Percentiles rank a stretch among this genome's conserved stretches.
Conservation (phyloP, 2,329 filamentous ascomycete genomes). For the Sphaceloma murrayae region DNA sequence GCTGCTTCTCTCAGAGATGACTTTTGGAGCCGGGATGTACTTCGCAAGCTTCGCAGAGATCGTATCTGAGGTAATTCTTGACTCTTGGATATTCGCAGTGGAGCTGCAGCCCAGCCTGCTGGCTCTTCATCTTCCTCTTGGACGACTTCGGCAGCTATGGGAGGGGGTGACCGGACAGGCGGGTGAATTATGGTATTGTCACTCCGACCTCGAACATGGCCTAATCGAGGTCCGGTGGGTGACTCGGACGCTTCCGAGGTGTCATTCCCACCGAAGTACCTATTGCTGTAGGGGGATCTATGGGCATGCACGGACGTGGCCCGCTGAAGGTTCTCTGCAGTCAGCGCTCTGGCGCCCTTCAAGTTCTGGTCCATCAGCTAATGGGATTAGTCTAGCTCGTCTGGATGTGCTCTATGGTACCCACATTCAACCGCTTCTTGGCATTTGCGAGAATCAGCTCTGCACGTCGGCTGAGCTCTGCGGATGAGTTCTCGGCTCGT, state of each 20-base stretch:
- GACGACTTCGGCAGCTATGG: constrained; percentile 1
- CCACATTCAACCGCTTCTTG: constrained; percentile 73
- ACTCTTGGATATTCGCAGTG: constrained; percentile 12
- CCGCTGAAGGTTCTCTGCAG: constrained; percentile 31
- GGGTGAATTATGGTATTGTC: constrained; percentile 11
- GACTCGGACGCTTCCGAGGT: not conserved
- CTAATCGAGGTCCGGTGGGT: not conserved
- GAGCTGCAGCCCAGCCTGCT: not conserved
- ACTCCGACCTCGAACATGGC: constrained; percentile 12
- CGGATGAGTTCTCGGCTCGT: constrained; percentile 57
- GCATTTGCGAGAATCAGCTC: constrained; percentile 89
- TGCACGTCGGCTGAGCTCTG: constrained; percentile 67
- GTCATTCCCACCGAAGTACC: constrained; percentile 2
- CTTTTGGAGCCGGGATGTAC: constrained; percentile 3
- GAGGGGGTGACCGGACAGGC: constrained; percentile 1
- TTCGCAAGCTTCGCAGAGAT: not conserved
- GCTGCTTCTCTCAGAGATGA: not conserved
- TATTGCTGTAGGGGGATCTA: constrained; percentile 9
- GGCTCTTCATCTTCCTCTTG: constrained; percentile 10
- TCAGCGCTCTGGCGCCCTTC: constrained; percentile 54
- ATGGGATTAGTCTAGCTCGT: constrained; percentile 9
- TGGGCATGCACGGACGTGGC: constrained; percentile 27
- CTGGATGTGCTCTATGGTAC: not conserved
- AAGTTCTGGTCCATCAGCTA: constrained; percentile 93
- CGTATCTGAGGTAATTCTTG: constrained; percentile 11